phyloP scores from a whole-genome alignment of 768 basidiomycete genomes.

The Panellus pusillus region DNA sequence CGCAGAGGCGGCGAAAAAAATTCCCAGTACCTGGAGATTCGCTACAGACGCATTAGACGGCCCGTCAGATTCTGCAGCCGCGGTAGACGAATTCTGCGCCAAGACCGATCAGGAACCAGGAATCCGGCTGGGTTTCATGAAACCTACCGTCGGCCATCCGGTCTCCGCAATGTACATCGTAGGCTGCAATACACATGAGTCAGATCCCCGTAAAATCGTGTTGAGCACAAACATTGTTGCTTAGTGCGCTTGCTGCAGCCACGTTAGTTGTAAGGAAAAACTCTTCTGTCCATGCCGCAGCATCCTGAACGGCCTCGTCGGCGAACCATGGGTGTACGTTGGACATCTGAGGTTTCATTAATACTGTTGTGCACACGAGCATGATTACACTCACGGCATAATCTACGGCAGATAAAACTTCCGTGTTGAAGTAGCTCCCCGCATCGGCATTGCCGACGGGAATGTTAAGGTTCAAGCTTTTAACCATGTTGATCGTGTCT shows the following conservation, averaged over 20 bases:
- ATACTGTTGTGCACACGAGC: slow-evolving; percentile 29
- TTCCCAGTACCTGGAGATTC: slow-evolving; percentile 55
- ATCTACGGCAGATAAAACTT: slow-evolving; percentile 62
- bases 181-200: slow-evolving; percentile 34
- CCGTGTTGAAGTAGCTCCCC: slow-evolving; percentile 78
- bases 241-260: slow-evolving; percentile 45
- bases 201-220: neutral
- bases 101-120: neutral
- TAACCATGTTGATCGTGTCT: slow-evolving; percentile 61
- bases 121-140: neutral
- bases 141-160: slow-evolving; percentile 64
- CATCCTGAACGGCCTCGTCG: slow-evolving; percentile 61
- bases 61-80: slow-evolving; percentile 62
- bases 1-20: neutral
- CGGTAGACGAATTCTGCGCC: slow-evolving; percentile 58
- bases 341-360: slow-evolving; percentile 45
- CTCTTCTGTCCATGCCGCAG: slow-evolving; percentile 77
- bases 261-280: slow-evolving; percentile 78
- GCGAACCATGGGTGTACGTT: slow-evolving; percentile 97
- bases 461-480: slow-evolving; percentile 56
- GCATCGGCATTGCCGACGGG: slow-evolving; percentile 85
- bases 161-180: slow-evolving; percentile 94
- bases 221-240: slow-evolving; percentile 46
- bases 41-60: slow-evolving; percentile 58
- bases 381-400: slow-evolving; percentile 55